phyloP scores from a whole-genome alignment of 176 grass and related monocot genomes.

The Alopecurus myosuroides region DNA sequence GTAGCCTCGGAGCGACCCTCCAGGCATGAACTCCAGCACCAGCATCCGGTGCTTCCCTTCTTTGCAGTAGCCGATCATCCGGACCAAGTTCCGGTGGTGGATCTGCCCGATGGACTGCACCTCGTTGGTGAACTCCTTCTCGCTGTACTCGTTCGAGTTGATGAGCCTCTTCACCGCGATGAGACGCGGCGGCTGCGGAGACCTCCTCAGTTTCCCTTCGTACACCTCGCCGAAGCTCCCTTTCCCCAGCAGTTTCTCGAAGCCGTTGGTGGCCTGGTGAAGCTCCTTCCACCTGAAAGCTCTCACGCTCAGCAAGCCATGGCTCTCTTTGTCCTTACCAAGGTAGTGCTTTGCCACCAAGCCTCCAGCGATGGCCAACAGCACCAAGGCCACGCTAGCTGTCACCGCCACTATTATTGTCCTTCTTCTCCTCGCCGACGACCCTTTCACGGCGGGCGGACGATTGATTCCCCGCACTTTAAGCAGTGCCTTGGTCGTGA shows the following conservation, averaged over 20 bases:
- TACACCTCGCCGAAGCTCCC: constrained; percentile 35
- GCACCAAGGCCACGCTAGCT: neutral
- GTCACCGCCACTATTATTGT: too few relatives aligned
- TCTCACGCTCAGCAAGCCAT: neutral
- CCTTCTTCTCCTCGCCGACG: neutral
- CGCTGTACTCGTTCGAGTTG: neutral
- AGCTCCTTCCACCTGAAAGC: constrained; percentile 31
- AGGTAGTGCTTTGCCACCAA: neutral
- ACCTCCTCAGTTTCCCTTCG: neutral
- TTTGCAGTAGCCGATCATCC: constrained; percentile 26
- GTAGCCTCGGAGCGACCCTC: neutral
- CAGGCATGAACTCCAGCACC: constrained; percentile 36
- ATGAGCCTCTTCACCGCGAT: constrained; percentile 30
- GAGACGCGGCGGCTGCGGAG: neutral
- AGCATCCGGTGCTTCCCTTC: constrained; percentile 24
- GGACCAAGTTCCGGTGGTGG: constrained; percentile 32
- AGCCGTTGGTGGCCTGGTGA: constrained; percentile 12
- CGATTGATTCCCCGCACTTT: neutral
- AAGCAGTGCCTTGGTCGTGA: constrained; percentile 7
- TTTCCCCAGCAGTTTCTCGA: constrained; percentile 18
- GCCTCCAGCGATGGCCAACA: neutral
- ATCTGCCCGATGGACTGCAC: constrained; percentile 17
- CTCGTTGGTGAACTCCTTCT: constrained; percentile 23
- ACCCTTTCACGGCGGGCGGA: too few relatives aligned
- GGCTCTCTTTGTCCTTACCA: neutral